phyloP scores from a whole-genome alignment of 495 filamentous ascomycete genomes.

The Penicillium lagena region DNA sequence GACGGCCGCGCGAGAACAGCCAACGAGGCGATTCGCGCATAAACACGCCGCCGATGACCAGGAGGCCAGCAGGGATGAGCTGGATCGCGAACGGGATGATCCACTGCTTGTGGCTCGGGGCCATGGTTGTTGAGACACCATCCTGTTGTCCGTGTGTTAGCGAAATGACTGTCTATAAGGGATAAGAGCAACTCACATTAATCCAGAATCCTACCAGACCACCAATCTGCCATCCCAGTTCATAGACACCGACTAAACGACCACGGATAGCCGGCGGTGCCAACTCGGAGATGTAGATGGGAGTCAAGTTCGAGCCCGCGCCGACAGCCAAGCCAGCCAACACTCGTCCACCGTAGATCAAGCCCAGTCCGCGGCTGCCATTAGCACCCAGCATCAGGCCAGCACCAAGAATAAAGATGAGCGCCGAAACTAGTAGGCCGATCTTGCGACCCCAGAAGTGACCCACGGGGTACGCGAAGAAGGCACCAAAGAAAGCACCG shows the following conservation, averaged over 20 bases:
- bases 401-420: constrained; percentile 57
- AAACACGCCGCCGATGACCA: constrained; percentile 43
- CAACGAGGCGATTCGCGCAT: constrained; percentile 54
- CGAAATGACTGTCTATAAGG: background rate
- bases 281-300: constrained; percentile 75
- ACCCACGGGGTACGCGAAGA: constrained; percentile 53
- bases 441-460: constrained; percentile 52
- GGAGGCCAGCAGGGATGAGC: constrained; percentile 44
- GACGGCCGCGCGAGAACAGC: constrained; percentile 42
- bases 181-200: constrained; percentile 33
- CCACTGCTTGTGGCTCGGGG: constrained; percentile 41
- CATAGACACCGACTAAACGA: constrained; percentile 68
- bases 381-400: constrained; percentile 58
- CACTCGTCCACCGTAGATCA: constrained; percentile 64
- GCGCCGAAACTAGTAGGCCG: constrained; percentile 45
- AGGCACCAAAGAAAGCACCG: constrained; percentile 60
- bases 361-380: constrained; percentile 48
- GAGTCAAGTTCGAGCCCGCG: constrained; percentile 67
- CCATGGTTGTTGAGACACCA: constrained; percentile 29
- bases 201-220: constrained; percentile 72
- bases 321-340: constrained; percentile 69
- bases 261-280: constrained; percentile 74
- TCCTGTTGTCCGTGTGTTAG: constrained; percentile 20
- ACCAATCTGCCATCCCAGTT: constrained; percentile 67
- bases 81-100: constrained; percentile 52